Evolutionary conservation across 2,329 filamentous ascomycete species (phyloP).

Genomic region (Drechslera avenae): DNA sequence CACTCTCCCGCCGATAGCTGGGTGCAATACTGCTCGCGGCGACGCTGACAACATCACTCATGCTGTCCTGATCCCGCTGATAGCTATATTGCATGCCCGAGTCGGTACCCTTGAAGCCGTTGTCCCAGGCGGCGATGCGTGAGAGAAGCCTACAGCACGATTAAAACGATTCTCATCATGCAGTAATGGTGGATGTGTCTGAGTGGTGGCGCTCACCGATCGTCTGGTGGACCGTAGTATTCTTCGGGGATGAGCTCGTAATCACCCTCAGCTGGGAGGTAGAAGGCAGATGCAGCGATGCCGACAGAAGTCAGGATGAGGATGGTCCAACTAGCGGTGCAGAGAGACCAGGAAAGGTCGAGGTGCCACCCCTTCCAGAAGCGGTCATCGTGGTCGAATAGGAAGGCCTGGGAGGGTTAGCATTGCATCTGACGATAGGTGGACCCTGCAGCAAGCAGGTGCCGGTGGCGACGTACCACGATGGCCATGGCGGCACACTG

Average conservation of each 20-base stretch:
- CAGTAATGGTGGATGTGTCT: slow-evolving; percentile 2
- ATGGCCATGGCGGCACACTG: slow-evolving; percentile 80
- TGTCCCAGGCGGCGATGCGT: slow-evolving; percentile 44
- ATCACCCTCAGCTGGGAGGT: slow-evolving; percentile 79
- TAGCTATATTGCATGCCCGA: slow-evolving; percentile 26
- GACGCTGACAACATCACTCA: slow-evolving; percentile 24
- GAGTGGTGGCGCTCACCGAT: slow-evolving; percentile 35
- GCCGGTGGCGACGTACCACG: slow-evolving; percentile 66
- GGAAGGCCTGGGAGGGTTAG: slow-evolving; percentile 66
- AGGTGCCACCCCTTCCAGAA: slow-evolving; percentile 84
- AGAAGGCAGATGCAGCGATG: slow-evolving; percentile 68
- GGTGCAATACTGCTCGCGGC: slow-evolving; percentile 15
- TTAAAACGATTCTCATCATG: slow-evolving; percentile 24
- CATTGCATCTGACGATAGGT: neutral
- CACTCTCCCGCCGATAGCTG: slow-evolving; percentile 14
- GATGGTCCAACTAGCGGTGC: slow-evolving; percentile 64
- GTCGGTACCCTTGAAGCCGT: slow-evolving; percentile 35
- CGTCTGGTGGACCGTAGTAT: slow-evolving; percentile 36
- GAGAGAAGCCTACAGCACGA: slow-evolving; percentile 36
- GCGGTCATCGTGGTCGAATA: slow-evolving; percentile 81
- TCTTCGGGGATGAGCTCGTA: slow-evolving; percentile 73
- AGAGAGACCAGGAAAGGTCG: slow-evolving; percentile 77
- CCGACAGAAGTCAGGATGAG: slow-evolving; percentile 60
- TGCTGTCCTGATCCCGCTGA: slow-evolving; percentile 26
- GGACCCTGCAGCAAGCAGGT: neutral